phyloP scores from a whole-genome alignment of 2,329 filamentous ascomycete species.

The Periglandula ipomoeae region DNA sequence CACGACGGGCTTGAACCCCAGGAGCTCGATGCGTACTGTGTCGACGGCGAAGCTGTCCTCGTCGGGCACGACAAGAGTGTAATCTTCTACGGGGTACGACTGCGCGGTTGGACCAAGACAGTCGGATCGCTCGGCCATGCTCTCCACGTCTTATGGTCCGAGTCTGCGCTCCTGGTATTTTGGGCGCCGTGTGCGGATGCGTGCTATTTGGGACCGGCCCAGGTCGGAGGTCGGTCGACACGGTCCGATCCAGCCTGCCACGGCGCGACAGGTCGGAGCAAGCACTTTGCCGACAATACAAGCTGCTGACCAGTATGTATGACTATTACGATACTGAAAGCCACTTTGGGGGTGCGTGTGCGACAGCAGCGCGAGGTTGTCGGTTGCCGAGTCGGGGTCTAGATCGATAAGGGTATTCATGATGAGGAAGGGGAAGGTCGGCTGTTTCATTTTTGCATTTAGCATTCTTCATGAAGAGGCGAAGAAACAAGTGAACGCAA shows the following conservation, averaged over 20 bases:
- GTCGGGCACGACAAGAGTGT: constrained; percentile 50
- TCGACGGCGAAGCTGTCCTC: constrained; percentile 50
- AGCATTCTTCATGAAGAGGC: background rate
- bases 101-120: constrained; percentile 56
- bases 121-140: constrained; percentile 59
- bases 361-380: constrained; percentile 56
- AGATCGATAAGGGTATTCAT: constrained; percentile 73
- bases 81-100: constrained; percentile 58
- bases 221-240: constrained; percentile 60
- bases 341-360: constrained; percentile 61
- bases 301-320: constrained; percentile 67
- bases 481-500: background rate
- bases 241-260: constrained; percentile 68
- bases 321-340: constrained; percentile 65
- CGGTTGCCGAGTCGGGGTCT: constrained; percentile 57
- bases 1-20: constrained; percentile 45
- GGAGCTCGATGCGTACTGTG: constrained; percentile 59
- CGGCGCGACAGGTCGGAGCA: constrained; percentile 59
- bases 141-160: constrained; percentile 49
- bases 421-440: constrained; percentile 61
- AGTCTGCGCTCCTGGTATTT: constrained; percentile 37
- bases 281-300: constrained; percentile 70
- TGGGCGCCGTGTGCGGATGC: constrained; percentile 52
- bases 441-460: constrained; percentile 24
- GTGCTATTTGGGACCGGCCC: constrained; percentile 58